Evolutionary conservation across 176 grass and related monocot genomes (phyloP), one percentile per base, ranked within the genome.

Genomic region (Cenchrus americanus): DNA sequence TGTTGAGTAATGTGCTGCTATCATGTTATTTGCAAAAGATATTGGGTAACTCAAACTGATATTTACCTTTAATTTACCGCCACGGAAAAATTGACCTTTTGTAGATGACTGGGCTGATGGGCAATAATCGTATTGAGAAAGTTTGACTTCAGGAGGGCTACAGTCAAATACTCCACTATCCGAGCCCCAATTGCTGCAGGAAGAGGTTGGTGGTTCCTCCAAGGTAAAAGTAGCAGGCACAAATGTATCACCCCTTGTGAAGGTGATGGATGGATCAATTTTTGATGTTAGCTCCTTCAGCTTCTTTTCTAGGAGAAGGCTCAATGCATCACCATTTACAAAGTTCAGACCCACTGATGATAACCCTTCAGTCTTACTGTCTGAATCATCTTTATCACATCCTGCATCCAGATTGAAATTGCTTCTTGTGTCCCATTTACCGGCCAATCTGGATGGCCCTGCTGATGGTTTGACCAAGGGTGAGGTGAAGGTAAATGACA

Each of bases 401-500:
- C 62, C 51, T 21, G 76, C 32, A n/a, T 94, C 76, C 44, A 90
- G 65, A 80, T 26, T 46, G 73, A 85, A 79, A 70, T 59, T 49
- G 18, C 48, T 80, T 74, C 67, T 69, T 76, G 83, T 62, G 71
- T 86, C 88, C 79, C 74, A 83, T 18, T 84, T 90, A 22, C 84
- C 79, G 0, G 69, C 72, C 18, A 88, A 73, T 42, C 77, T 69
- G 32, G 79, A 86, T 42, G 82, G 21, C 57, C 84, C 83, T 24
- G 60, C 64, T 34, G 68, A 73, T 80, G 88, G 79, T 87, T 92
- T 93, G 61, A 89, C 71, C 78, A 94, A 84, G 21, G 92, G 86
- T 52, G 92, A 91, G 66, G 92, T 97, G 69, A 94, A 94, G 70
- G 95, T 97, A 86, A 91, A 97, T 27, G 92, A 97, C 66, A 93